Evolutionary conservation across 2,329 filamentous ascomycete species (phyloP), one percentile per base, ranked within the genome.

Genomic region (Curvularia sp.): DNA sequence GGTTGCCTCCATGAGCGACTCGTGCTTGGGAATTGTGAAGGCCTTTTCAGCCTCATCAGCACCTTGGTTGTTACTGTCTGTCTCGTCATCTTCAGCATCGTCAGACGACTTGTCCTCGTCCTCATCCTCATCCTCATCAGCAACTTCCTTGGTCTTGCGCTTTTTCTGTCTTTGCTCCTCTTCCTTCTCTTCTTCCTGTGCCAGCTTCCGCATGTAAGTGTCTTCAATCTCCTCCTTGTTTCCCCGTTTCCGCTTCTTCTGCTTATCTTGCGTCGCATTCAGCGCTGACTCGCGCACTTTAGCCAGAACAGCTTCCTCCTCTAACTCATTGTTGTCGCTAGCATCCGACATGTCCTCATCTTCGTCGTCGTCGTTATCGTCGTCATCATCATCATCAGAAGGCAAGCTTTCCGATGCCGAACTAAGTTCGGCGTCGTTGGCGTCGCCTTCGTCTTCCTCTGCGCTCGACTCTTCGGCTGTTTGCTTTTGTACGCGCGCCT

Each of bases 181-280:
- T 38, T 79, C 77, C 54, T 73, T 78, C 49, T 66, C 70, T 57
- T 82, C 80, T 56, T 82, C 80, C 4, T 76, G 76, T 13, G 82
- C 84, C 28, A 93, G 76, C 63, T 87, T 87, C 54, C 84, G 80
- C 78, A 94, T 80, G 68, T 93, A 93, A 49, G 84, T 86, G 55
- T 82, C 84, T 71, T 93, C 90, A 1, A 93, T 77, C 55, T 91
- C 87, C 23, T 91, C 84, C 30, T 89, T 84, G 55, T 82, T 73
- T 50, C 79, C 87, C 57, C 89, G 82, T 60, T 79, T 80, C 53
- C 77, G 73, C 69, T 79, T 79, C 55, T 76, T 76, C 48, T 61
- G 68, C 54, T 64, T 72, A 34, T 69, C 71, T 60, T 67, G 71
- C 53, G 66, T 69, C 49, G 70, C 72, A 49, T 61, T 71, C 53